Evolutionary conservation across 2,329 filamentous ascomycete species (phyloP), one percentile per base, ranked within the genome.

Genomic region (Calonectria henricotiae): DNA sequence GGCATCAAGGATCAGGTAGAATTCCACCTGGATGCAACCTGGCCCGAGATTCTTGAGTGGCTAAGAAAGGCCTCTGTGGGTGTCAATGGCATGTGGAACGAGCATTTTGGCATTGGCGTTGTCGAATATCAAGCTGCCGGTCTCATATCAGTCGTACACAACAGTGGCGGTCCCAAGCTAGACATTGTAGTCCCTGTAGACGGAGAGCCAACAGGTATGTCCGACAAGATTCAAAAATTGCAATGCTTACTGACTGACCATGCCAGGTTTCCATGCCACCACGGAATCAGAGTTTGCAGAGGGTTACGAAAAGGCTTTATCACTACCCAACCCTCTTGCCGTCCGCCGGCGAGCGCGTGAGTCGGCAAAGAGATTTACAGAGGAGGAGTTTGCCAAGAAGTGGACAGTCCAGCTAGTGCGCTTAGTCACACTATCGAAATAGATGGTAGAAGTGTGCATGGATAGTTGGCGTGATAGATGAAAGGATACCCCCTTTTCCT

Each of bases 61-160:
- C 86, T 98, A 71, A 86, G 90, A 64, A 90, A 86, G 72, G 91
- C 93, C 4, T 96, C 91, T 20, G 89, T 99, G 1, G 96, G 96
- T 61, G 95, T 97, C 35, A 99, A 99, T 77, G 94, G 93, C 78
- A 99, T 99, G 96, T 99, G 96, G 96, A 98, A 98, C 81, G 96
- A 99, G 84, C 96, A 99, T 82, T 99, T 99, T 80, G 96, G 96
- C 25, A 99, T 99, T 69, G 96, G 96, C 1, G 95, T 98, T 17
- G 96, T 99, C 46, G 96, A 99, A 85, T 99, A 98, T 80, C 95
- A 98, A 80, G 96, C 96, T 4, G 96, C 96, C 0, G 96, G 96
- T 1, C 86, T 99, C 68, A 95, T 99, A 68, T 91, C 93, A 5
- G 95, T 99, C 0, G 96, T 98, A 9, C 96, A 99, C 78, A 88